Evolutionary conservation across 2,329 filamentous ascomycete genomes (phyloP), one percentile per base, ranked within the genome.

Genomic region (Fusarium sp.): DNA sequence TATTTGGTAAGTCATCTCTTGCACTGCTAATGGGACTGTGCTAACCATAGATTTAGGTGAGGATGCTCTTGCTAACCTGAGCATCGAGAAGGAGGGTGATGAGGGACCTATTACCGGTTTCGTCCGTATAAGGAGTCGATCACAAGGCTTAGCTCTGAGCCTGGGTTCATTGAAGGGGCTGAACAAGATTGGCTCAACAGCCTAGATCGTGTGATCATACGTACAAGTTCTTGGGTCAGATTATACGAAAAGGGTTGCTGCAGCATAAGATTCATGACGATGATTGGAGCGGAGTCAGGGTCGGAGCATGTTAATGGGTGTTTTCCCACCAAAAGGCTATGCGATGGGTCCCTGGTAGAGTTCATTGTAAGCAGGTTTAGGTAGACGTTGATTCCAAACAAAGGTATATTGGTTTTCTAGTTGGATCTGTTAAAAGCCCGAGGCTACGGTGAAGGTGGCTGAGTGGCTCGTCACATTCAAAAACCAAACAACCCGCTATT

Each of bases 31-130:
- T 33, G 31, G 58, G 65, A 27, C 14, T 31, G 15, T 53, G 42
- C 66, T 76, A 69, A 76, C 49, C 10, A 38, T 25, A 23, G 4
- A 38, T n/a, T 9, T 57, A 99, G 95, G 95, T 65, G 95, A 99
- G 91, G 95, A 99, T 80, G 95, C 95, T 57, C 81, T 99, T 71
- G 95, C 95, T 72, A 99, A 99, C 76, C 75, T 99, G 77, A 97
- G 93, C 75, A 97, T 99, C 71, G 95, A 99, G 79, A 94, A 97
- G 80, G 93, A 98, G 76, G 93, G 93, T 57, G 93, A 97, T 23
- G 90, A 97, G 71, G 95, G 95, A 21, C 92, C 93, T 6, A 94
- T 99, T 63, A 97, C 94, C 37, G 95, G 95, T 39, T 99, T 99
- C 77, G 93, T 99, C 63, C 89, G 95, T 75, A 99, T 99, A 85